These are phyloP conservation scores for Aspergillus indologenus DNA, from an alignment of 495 filamentous ascomycete genomes.

Conservation along the genomic window DNA sequence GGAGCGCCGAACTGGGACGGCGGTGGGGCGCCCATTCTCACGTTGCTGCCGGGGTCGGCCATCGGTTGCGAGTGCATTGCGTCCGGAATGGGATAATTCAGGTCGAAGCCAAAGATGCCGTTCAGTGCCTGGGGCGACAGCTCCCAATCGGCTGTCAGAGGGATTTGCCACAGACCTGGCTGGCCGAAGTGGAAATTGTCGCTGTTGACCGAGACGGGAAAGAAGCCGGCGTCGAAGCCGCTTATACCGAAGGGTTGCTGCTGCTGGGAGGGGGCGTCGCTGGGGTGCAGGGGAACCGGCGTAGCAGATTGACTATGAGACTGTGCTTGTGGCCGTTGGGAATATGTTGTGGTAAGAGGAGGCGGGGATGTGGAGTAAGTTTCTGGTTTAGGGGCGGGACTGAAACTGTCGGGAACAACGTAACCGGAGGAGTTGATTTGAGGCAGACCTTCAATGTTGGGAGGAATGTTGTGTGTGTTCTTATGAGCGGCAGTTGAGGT, in stretches of 20 bases:
- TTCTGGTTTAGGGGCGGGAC: constrained; percentile 1
- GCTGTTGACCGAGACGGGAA: constrained; percentile 24
- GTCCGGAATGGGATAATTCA: neutral
- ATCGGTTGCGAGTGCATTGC: constrained; percentile 3
- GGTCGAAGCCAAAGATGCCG: constrained; percentile 27
- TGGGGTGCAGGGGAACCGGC: constrained; percentile 10
- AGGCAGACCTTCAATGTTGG: constrained; percentile 37
- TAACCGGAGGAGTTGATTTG: constrained; percentile 41
- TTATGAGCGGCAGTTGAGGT: constrained; percentile 8
- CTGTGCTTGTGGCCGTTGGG: constrained; percentile 11
- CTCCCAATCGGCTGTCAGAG: constrained; percentile 38
- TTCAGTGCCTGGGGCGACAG: constrained; percentile 31
- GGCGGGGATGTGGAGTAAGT: constrained; percentile 2
- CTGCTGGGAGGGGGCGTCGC: constrained; percentile 6
- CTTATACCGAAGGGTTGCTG: constrained; percentile 12
- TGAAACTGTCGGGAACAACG: constrained; percentile 35
- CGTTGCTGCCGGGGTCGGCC: neutral
- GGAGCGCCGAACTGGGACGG: neutral
- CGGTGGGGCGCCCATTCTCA: neutral
- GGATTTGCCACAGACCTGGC: constrained; percentile 40
- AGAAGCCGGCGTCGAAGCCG: constrained; percentile 18
- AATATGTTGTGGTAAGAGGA: constrained; percentile 5
- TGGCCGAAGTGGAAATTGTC: constrained; percentile 20
- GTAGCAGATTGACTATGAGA: neutral
- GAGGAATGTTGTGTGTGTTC: constrained; percentile 21